Conservation (phyloP, 2,329 filamentous ascomycete genomes). For the Xylariomycetidae sp. region DNA sequence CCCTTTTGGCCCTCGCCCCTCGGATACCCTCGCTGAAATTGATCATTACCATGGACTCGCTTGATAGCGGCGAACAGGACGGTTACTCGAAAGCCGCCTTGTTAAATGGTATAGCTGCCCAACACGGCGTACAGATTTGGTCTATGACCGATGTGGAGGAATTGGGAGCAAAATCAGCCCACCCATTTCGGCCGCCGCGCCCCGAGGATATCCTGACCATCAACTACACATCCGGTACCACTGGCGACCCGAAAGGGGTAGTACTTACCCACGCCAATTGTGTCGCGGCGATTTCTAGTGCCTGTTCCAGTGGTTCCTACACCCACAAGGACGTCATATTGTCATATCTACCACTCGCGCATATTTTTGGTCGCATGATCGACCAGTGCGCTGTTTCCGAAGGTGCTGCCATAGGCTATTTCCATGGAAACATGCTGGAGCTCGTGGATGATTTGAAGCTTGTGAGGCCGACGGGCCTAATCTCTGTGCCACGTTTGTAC, state of each 20-base stretch:
- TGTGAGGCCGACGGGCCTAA: constrained; percentile 75
- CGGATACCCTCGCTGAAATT: constrained; percentile 76
- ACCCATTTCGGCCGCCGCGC: constrained; percentile 65
- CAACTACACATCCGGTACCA: constrained; percentile 87
- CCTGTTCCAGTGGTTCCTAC: constrained; percentile 51
- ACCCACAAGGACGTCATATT: constrained; percentile 57
- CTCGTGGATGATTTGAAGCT: constrained; percentile 89
- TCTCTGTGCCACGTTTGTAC: constrained; percentile 86
- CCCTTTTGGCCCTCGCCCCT: constrained; percentile 73
- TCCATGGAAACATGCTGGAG: constrained; percentile 83
- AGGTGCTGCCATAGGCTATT: constrained; percentile 79
- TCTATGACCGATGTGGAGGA: constrained; percentile 78
- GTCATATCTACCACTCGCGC: constrained; percentile 89
- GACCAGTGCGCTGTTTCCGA: constrained; percentile 72
- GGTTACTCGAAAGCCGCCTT: constrained; percentile 77
- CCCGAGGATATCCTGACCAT: constrained; percentile 80
- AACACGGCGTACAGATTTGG: constrained; percentile 73
- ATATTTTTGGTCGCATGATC: constrained; percentile 84
- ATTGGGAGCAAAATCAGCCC: constrained; percentile 66
- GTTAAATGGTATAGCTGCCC: constrained; percentile 68
- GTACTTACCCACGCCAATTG: constrained; percentile 78
- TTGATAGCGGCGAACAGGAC: constrained; percentile 72
- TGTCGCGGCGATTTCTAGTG: constrained; percentile 64
- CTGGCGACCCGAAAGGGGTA: constrained; percentile 77
- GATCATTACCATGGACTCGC: constrained; percentile 79